Evolutionary conservation across 208 protist genomes (phyloP).

Genomic region (Trypanosoma melophagium): DNA sequence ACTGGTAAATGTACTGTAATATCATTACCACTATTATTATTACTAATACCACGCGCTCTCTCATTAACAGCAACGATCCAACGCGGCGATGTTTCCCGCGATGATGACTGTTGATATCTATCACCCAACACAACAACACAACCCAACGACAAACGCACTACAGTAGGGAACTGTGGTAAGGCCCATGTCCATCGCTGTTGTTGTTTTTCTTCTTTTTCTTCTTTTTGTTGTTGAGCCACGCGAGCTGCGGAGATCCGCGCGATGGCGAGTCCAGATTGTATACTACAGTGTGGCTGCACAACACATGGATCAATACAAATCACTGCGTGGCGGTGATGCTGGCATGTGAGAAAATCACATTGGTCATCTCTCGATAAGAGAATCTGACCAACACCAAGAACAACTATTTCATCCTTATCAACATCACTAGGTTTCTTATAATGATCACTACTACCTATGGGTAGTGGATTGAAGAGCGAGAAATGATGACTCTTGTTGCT

Average conservation of each 20-base stretch:
- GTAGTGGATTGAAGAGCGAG: neutral
- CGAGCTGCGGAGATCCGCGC: constrained; percentile 2
- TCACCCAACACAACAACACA: constrained; percentile 2
- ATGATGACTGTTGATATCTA: no score
- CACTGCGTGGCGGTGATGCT: neutral
- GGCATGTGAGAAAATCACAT: neutral
- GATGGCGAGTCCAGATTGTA: constrained; percentile 8
- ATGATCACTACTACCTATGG: neutral
- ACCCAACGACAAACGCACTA: constrained; percentile 18
- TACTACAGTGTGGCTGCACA: neutral
- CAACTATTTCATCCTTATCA: neutral
- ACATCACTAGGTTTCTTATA: neutral
- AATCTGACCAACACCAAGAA: constrained; percentile 22
- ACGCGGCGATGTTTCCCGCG: neutral
- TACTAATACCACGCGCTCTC: neutral
- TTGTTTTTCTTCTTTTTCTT: neutral
- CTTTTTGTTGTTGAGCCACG: neutral
- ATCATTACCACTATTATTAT: neutral
- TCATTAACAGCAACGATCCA: constrained; percentile 20
- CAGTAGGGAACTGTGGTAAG: neutral
- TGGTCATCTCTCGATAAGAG: constrained; percentile 10
- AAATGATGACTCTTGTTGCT: neutral
- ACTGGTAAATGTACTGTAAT: constrained; percentile 3
- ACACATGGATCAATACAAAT: neutral
- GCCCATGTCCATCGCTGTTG: constrained; percentile 21